These are phyloP conservation scores for Lentinus brumalis DNA, from an alignment of 768 basidiomycete genomes.

Conservation along the genomic window DNA sequence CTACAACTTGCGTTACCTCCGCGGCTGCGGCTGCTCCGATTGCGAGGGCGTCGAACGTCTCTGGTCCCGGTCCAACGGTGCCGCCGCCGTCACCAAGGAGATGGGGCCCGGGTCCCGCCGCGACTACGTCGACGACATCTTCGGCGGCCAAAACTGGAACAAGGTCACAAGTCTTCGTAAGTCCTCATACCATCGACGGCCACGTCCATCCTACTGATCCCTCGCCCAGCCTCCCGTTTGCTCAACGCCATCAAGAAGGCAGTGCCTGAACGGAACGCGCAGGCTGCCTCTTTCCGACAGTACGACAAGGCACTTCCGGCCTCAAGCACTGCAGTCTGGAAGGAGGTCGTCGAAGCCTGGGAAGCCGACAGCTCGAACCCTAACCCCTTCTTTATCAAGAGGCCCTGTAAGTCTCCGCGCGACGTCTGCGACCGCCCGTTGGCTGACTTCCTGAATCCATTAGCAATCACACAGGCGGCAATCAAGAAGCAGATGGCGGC, in stretches of 20 bases:
- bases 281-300: neutral
- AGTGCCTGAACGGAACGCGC: neutral
- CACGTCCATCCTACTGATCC: neutral
- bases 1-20: constrained; percentile 34
- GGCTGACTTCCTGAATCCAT: no score
- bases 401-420: neutral
- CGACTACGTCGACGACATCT: constrained; percentile 41
- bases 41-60: constrained; percentile 40
- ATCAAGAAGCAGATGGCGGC: neutral
- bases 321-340: neutral
- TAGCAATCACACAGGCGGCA: neutral
- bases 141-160: constrained; percentile 39
- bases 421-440: neutral
- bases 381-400: neutral
- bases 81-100: constrained; percentile 35
- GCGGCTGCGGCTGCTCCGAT: constrained; percentile 32
- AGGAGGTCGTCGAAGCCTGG: neutral
- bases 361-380: neutral
- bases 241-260: neutral
- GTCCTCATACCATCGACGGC: no score
- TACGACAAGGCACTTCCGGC: neutral
- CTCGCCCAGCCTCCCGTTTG: neutral
- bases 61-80: constrained; percentile 38
- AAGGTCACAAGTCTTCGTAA: constrained; percentile 24
- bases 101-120: constrained; percentile 37